Evolutionary conservation across 1,284 basidiomycete species (phyloP).

Genomic region (Tremellales sp.): DNA sequence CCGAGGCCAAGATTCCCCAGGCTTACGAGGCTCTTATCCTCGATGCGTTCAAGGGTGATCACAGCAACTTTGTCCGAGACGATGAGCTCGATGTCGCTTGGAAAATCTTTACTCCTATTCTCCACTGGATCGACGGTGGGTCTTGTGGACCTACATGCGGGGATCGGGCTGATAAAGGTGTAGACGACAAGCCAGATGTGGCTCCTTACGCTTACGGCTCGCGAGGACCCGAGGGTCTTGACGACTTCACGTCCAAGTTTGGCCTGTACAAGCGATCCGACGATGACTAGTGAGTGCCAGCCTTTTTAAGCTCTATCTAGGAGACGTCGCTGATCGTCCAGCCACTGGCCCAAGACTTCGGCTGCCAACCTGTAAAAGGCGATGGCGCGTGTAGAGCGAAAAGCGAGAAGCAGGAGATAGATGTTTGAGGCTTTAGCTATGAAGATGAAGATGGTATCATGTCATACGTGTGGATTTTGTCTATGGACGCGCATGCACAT

Average conservation of each 20-base stretch:
- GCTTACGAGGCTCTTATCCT: constrained; percentile 90
- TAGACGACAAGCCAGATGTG: constrained; percentile 58
- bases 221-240: constrained; percentile 80
- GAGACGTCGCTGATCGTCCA: too few relatives aligned
- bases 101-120: constrained; percentile 95
- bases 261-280: constrained; percentile 63
- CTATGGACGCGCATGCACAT: too few relatives aligned
- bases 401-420: not conserved
- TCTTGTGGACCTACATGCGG: constrained; percentile 48
- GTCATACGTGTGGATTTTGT: not conserved
- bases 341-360: constrained; percentile 43
- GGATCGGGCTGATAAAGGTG: not conserved
- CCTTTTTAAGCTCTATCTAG: too few relatives aligned
- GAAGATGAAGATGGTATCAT: not conserved
- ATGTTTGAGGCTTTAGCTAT: not conserved
- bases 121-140: constrained; percentile 82
- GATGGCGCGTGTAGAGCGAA: not conserved
- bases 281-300: constrained; percentile 68
- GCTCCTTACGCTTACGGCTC: constrained; percentile 83
- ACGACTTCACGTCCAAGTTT: constrained; percentile 67
- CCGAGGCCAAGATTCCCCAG: constrained; percentile 82
- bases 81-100: constrained; percentile 93
- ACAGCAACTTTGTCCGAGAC: constrained; percentile 75
- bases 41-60: constrained; percentile 69
- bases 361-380: not conserved